phyloP scores from a whole-genome alignment of 2,329 filamentous ascomycete genomes.

The Fusarium globosum region DNA sequence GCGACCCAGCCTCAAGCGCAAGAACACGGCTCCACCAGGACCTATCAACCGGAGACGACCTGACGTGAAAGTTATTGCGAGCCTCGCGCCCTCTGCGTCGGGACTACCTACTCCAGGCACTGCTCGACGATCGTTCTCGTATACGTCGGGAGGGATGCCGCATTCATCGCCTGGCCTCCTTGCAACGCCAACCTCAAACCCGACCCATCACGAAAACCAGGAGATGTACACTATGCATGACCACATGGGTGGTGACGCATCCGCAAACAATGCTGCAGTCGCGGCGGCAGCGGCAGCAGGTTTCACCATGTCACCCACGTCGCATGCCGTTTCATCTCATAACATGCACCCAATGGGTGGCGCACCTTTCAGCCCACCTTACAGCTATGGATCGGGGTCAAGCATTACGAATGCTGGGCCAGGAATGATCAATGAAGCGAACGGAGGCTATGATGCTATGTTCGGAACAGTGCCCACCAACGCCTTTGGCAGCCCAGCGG shows the following conservation, averaged over 20 bases:
- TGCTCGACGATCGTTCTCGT: conserved; percentile 54
- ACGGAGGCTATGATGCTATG: conserved; percentile 67
- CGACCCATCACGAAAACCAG: conserved; percentile 50
- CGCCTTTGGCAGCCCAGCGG: conserved; percentile 62
- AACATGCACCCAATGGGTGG: conserved; percentile 48
- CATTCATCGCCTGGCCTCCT: conserved; percentile 55
- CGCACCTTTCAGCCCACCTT: conserved; percentile 56
- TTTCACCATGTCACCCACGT: conserved; percentile 47
- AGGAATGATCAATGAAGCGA: conserved; percentile 47
- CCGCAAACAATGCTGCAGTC: conserved; percentile 49
- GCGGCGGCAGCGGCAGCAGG: conserved; percentile 53
- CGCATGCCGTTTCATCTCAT: conserved; percentile 33
- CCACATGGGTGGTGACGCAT: conserved; percentile 49
- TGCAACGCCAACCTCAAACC: conserved; percentile 52
- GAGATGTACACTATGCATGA: conserved; percentile 50
- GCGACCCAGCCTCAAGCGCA: conserved; percentile 60
- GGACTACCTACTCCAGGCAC: conserved; percentile 48
- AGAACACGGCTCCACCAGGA: conserved; percentile 56
- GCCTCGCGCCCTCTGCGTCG: conserved; percentile 42
- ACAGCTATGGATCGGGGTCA: conserved; percentile 52
- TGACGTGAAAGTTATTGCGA: conserved; percentile 51
- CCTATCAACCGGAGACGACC: conserved; percentile 54
- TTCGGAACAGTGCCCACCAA: conserved; percentile 67
- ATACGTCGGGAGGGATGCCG: conserved; percentile 47
- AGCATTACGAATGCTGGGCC: conserved; percentile 44